Percentiles rank a stretch among this genome's conserved stretches.
These are phyloP conservation scores for Penicillium sp. DNA, from an alignment of 2,329 filamentous ascomycete species.

Conservation along the genomic window DNA sequence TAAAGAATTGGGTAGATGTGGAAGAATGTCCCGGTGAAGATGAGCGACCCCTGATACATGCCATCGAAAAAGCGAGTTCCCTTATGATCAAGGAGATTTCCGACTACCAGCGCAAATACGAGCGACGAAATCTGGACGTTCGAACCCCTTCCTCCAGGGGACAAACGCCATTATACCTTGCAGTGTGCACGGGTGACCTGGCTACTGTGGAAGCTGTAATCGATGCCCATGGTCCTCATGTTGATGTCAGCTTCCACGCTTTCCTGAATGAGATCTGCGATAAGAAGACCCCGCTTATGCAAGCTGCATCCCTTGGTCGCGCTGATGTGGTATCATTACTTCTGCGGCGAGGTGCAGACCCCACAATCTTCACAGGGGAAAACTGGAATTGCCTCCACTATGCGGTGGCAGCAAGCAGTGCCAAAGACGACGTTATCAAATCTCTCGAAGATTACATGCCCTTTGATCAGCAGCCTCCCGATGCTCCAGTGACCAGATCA, in stretches of 20 bases:
- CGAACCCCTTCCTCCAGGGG: not conserved
- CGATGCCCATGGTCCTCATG: not conserved
- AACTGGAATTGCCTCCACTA: conserved; percentile 1
- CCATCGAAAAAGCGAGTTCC: not conserved
- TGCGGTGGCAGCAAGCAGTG: not conserved
- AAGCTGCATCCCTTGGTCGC: not conserved
- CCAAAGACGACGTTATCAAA: not conserved
- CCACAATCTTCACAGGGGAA: not conserved
- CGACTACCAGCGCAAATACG: not conserved
- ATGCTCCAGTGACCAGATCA: not conserved
- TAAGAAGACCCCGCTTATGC: conserved; percentile 1
- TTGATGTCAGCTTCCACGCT: not conserved
- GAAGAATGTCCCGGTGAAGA: not conserved
- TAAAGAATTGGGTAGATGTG: not conserved
- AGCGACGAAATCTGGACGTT: not conserved
- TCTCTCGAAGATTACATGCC: not conserved
- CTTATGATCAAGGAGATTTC: not conserved
- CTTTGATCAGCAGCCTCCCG: not conserved
- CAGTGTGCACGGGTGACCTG: not conserved
- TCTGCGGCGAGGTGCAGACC: not conserved
- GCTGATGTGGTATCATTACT: not conserved
- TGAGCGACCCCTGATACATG: not conserved
- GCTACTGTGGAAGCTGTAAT: not conserved
- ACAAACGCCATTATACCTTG: conserved; percentile 1
- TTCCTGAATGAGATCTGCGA: not conserved